phyloP scores from a whole-genome alignment of 2,329 filamentous ascomycete genomes.

The Talaromyces atroroseus region DNA sequence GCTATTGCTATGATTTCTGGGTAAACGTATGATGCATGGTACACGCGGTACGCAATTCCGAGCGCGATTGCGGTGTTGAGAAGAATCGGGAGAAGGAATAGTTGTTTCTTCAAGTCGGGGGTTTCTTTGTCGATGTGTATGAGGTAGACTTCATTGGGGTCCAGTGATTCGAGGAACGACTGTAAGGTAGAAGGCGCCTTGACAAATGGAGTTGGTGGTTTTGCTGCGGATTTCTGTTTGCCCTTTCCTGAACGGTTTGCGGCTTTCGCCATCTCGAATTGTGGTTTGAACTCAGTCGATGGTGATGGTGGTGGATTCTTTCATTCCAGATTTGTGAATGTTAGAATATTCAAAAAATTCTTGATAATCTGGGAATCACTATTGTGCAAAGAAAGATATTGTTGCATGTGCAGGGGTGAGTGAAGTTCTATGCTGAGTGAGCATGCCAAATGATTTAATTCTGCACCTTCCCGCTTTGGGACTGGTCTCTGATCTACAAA shows the following conservation, averaged over 20 bases:
- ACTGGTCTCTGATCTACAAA: not conserved
- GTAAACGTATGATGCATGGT: slow-evolving; percentile 67
- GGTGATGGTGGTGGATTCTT: not conserved
- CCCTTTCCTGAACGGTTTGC: slow-evolving; percentile 26
- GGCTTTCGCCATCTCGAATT: slow-evolving; percentile 32
- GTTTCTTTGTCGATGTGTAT: slow-evolving; percentile 73
- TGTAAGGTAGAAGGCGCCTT: slow-evolving; percentile 57
- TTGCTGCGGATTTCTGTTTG: slow-evolving; percentile 21
- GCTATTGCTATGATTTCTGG: slow-evolving; percentile 58
- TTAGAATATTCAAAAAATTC: too few species aligned
- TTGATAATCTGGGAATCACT: not conserved
- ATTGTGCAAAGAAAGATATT: not conserved
- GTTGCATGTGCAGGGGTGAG: not conserved
- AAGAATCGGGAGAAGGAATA: slow-evolving; percentile 71
- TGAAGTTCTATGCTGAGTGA: too few species aligned
- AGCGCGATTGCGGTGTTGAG: slow-evolving; percentile 66
- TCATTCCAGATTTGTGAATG: not conserved
- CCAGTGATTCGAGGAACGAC: slow-evolving; percentile 62
- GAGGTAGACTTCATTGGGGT: slow-evolving; percentile 70
- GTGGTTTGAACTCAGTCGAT: not conserved
- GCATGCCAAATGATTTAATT: not conserved
- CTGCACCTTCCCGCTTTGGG: not conserved
- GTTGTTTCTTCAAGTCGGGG: slow-evolving; percentile 67
- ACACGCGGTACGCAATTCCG: slow-evolving; percentile 64
- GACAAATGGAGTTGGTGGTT: slow-evolving; percentile 62